These are phyloP conservation scores for Stylosanthes scabra DNA, from an alignment of 331 rosid species.

Conservation along the genomic window DNA sequence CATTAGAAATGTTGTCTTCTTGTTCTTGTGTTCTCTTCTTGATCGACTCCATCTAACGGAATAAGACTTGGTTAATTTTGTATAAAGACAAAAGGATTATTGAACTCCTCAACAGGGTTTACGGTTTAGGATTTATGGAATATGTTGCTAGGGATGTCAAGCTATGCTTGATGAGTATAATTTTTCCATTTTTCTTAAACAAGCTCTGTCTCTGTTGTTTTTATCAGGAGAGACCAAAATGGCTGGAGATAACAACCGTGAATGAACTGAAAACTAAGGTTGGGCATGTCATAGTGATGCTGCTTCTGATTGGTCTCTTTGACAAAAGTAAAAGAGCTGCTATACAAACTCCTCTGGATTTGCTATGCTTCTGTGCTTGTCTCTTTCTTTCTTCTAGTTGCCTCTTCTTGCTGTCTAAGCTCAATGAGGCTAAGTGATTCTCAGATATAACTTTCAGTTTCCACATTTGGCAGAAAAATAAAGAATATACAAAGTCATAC, in stretches of 20 bases:
- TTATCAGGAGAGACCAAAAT: slow-evolving; percentile 83
- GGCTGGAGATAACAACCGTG: slow-evolving; percentile 77
- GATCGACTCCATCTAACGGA: neutral
- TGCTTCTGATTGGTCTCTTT: slow-evolving; percentile 85
- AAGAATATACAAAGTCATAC: slow-evolving; percentile 3
- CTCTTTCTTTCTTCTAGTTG: slow-evolving; percentile 83
- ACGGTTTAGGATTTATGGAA: neutral
- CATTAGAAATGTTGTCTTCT: no score
- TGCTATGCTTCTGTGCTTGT: slow-evolving; percentile 92
- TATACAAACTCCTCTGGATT: slow-evolving; percentile 75
- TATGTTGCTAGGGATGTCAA: neutral
- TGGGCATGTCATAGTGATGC: slow-evolving; percentile 97
- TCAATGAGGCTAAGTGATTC: slow-evolving; percentile 49
- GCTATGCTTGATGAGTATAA: no score
- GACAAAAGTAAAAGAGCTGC: slow-evolving; percentile 85
- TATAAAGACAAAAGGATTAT: no score
- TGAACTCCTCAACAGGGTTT: neutral
- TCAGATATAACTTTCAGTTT: neutral
- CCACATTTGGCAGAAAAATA: slow-evolving; percentile 18
- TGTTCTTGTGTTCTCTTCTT: no score
- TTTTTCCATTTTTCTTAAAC: neutral
- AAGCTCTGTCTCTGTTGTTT: neutral
- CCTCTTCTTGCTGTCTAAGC: slow-evolving; percentile 79
- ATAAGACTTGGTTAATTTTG: no score
- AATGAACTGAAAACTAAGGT: slow-evolving; percentile 93